Base-by-base conservation (phyloP, 1,284 basidiomycete genomes). In the Ceratobasidium sp. region DNA sequence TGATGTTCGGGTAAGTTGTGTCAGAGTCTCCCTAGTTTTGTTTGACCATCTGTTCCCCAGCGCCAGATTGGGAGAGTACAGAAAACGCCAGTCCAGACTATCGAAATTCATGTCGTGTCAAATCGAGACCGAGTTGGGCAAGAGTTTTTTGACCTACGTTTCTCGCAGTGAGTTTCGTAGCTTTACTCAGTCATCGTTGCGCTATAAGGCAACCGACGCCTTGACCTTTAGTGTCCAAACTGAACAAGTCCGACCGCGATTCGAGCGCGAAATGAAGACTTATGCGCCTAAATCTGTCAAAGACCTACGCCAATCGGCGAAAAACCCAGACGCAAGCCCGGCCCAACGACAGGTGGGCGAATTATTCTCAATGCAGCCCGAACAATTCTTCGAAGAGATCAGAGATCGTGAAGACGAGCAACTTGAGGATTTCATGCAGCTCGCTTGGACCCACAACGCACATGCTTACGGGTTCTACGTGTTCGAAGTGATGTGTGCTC, bases 91-190 rank as follows among this genome's bases (percentile, higher is more conserved):
- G 84, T 89, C 0, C 81, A 82, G 6, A 83, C 83, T 4, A 84
- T 90, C 29, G 89, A 90, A 77, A 84, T 90, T 7, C 89, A 90
- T 78, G 89, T 90, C 1, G 86, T 90, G 19, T 90, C 89, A 0
- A 90, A 90, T 78, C 83, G 88, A 27, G 89, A 90, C 78, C 84
- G 87, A 11, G 82, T 89, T 5, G 87, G 88, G 0, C 88, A 89
- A 78, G 88, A 89, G 79, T 78, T 88, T 0, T 90, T 90, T 77
- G 89, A 90, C 78, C 79, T 90, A 48, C 88, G 88, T 80, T 88
- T 89, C 78, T 87, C 89, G 53, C 87, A 89, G 89, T 90, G 78
- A 80, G 88, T 82, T 22, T 2, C 14, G 63, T 37, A 49, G 27
- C 76, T 1, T 16, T 19, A 14, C 8, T 54, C 48, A 9, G 16